Base-by-base conservation (phyloP, 139 green algal genomes). In the Pseudopediastrum boryanum region DNA sequence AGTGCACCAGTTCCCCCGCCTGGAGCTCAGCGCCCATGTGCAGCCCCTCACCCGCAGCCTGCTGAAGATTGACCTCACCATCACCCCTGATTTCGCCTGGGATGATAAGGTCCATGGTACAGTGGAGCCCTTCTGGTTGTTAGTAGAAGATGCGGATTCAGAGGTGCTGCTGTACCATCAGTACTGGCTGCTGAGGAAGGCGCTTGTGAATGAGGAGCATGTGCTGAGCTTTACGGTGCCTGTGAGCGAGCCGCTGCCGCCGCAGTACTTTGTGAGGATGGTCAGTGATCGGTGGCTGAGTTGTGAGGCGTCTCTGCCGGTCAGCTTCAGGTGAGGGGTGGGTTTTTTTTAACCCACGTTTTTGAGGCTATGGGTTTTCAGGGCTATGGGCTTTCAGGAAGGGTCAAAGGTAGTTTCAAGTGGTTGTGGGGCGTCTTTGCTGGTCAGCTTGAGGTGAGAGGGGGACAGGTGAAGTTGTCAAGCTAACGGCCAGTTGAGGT, bases 51-150 rank as follows among this genome's bases (percentile, higher is more conserved):
- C 96, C 8, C 94, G 96, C 68, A 88, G 84, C 27, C 71, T 98
- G 44, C 83, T 99, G 70, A 95, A 96, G 76, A 85, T 99, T 2
- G 96, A 99, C 90, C 89, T 99, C 61, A 98, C 91, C 50, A 92
- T 99, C 85, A 98, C 96, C 12, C 94, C 96, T 3, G 96, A 99
- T 87, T 99, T 99, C 83, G 86, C 93, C 70, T 98, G 95, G 95
- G 93, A 98, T 36, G 92, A 90, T 36, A 91, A 82, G 43, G 58
- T 98, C 39, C 96, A 99, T 84, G 94, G 94, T 42, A 91, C 84
- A 33, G 94, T 95, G 64, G 94, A 99, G 90, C 91, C 94, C 0
- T 99, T 98, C 85, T 97, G 94, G 92, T 93, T 99, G 76, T 67
- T 98, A 3, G 94, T 99, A 75, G 95, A 99, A 84, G 96, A 99